Evolutionary conservation across 139 green algal species (phyloP).

Genomic region (Zygnema circumcarinatum): DNA sequence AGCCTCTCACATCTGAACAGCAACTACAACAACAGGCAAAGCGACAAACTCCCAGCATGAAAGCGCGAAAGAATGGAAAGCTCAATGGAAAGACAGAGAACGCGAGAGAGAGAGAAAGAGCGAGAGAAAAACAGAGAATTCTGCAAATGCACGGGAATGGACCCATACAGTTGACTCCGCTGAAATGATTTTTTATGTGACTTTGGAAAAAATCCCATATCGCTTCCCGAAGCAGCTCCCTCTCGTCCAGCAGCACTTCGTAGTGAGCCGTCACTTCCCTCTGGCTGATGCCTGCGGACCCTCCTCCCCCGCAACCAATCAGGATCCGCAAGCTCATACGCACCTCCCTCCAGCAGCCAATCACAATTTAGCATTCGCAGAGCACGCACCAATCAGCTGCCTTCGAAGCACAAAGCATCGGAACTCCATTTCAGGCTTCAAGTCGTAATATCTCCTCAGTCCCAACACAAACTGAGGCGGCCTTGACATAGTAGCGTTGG

Average conservation of each 20-base stretch:
- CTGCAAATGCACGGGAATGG: too few species aligned
- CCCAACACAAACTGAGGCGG: constrained; percentile 67
- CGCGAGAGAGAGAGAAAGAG: neutral
- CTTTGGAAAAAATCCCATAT: constrained; percentile 66
- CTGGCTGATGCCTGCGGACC: constrained; percentile 75
- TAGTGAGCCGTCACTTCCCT: constrained; percentile 74
- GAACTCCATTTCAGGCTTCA: constrained; percentile 85
- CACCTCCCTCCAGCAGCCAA: neutral
- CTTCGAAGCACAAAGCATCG: constrained; percentile 82
- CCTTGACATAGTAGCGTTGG: constrained; percentile 11
- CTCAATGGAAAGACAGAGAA: neutral
- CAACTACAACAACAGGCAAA: neutral
- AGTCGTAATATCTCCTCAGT: constrained; percentile 78
- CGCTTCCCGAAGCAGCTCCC: constrained; percentile 49
- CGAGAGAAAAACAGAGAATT: neutral
- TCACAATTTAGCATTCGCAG: too few species aligned
- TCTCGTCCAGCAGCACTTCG: constrained; percentile 50
- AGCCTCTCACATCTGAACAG: neutral
- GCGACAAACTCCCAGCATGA: neutral
- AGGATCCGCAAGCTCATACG: neutral
- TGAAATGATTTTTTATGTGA: constrained; percentile 8
- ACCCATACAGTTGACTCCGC: neutral
- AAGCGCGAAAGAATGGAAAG: constrained; percentile 1
- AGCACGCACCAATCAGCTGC: constrained; percentile 58
- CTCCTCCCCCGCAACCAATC: neutral